phyloP scores from a whole-genome alignment of 495 filamentous ascomycete species.

The Corynascus novoguineensis region DNA sequence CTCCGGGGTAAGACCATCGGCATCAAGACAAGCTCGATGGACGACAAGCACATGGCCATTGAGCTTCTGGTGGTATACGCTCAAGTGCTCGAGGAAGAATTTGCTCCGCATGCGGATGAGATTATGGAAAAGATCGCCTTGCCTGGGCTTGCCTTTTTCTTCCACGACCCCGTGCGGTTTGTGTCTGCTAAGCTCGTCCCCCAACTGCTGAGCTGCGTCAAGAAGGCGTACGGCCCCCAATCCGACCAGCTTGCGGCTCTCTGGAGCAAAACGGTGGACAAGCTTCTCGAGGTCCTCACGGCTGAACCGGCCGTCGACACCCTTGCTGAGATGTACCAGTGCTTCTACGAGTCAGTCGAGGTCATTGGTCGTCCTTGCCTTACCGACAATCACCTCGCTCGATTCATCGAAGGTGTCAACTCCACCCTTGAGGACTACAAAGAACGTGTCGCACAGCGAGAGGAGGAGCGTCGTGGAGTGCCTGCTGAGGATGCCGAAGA shows the following conservation, averaged over 20 bases:
- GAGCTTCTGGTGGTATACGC: constrained; percentile 96
- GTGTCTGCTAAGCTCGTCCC: constrained; percentile 93
- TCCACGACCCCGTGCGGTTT: constrained; percentile 96
- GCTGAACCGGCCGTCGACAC: constrained; percentile 95
- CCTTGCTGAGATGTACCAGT: constrained; percentile 98
- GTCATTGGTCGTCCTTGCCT: constrained; percentile 82
- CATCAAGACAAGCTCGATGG: constrained; percentile 92
- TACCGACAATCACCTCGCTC: constrained; percentile 67
- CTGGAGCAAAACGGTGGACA: constrained; percentile 81
- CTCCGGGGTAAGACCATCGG: constrained; percentile 96
- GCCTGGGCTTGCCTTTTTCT: constrained; percentile 94
- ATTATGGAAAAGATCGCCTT: constrained; percentile 97
- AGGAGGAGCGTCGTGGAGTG: constrained; percentile 64
- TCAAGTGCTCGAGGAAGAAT: constrained; percentile 82
- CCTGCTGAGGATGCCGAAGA: constrained; percentile 52
- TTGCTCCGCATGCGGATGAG: constrained; percentile 84
- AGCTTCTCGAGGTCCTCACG: constrained; percentile 88
- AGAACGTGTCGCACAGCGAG: constrained; percentile 68
- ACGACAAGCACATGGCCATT: constrained; percentile 98
- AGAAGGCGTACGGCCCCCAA: constrained; percentile 73
- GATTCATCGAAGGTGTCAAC: constrained; percentile 78
- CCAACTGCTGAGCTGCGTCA: constrained; percentile 89
- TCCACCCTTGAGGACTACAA: constrained; percentile 89
- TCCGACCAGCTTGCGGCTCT: constrained; percentile 69
- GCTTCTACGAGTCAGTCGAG: constrained; percentile 98